A percentile compares a stretch with the other conserved stretches of the same genome.
phyloP scores from a whole-genome alignment of 2,329 filamentous ascomycete species.

The Alternaria gaisen region DNA sequence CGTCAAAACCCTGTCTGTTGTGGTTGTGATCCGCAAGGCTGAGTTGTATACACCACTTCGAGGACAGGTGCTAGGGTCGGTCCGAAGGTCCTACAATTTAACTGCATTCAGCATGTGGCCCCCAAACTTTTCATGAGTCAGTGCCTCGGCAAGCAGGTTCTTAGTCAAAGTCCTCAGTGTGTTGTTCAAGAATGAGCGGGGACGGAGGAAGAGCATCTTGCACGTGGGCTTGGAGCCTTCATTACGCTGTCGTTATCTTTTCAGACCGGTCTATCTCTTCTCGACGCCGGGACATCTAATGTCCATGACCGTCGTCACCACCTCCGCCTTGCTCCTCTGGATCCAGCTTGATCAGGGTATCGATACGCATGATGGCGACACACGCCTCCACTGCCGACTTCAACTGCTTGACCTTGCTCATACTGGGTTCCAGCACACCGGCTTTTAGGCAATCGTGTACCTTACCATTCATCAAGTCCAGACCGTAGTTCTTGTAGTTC shows the following conservation, averaged over 20 bases:
- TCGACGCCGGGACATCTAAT: slow-evolving; percentile 58
- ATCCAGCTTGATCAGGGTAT: slow-evolving; percentile 98
- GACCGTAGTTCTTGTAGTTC: slow-evolving; percentile 97
- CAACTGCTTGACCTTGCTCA: slow-evolving; percentile 97
- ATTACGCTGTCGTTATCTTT: slow-evolving; percentile 23
- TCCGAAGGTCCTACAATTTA: slow-evolving; percentile 1
- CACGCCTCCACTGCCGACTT: slow-evolving; percentile 99
- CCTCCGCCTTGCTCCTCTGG: slow-evolving; percentile 77
- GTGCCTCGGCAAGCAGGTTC: neutral
- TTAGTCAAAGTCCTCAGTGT: neutral
- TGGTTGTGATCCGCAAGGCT: neutral
- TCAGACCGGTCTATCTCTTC: slow-evolving; percentile 15
- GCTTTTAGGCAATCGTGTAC: slow-evolving; percentile 94
- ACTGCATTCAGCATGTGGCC: neutral
- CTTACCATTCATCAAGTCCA: slow-evolving; percentile 88
- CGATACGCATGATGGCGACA: slow-evolving; percentile 98
- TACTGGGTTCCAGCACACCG: slow-evolving; percentile 93
- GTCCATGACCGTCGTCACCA: slow-evolving; percentile 85
- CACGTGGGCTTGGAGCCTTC: slow-evolving; percentile 20
- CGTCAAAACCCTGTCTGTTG: neutral
- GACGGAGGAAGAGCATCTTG: slow-evolving; percentile 9
- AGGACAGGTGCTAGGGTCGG: neutral
- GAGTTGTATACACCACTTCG: neutral
- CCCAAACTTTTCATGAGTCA: slow-evolving; percentile 1
- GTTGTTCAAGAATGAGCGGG: neutral